Evolutionary conservation across 371 early-diverging fungal species (phyloP).

Genomic region (Coemansia sp.): DNA sequence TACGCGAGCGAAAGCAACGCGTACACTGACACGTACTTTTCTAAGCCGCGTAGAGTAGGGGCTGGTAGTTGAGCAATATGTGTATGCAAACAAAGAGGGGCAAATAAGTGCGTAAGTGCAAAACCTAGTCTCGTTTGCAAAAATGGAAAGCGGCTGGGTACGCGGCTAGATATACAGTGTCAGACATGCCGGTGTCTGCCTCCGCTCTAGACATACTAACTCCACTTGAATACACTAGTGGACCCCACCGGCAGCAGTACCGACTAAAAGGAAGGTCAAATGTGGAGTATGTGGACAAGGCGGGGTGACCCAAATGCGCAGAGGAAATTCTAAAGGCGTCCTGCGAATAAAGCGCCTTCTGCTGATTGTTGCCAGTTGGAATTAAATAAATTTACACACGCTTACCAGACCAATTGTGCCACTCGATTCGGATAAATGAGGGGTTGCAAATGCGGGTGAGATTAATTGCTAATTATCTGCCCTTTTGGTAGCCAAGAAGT

Average conservation of each 20-base stretch:
- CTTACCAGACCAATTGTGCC: neutral
- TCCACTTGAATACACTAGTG: neutral
- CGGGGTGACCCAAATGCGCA: neutral
- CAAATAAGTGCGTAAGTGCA: neutral
- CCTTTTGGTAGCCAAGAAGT: neutral
- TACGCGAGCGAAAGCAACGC: neutral
- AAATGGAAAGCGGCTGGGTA: neutral
- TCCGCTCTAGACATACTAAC: neutral
- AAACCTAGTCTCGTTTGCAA: neutral
- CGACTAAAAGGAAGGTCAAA: neutral
- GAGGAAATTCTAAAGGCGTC: neutral
- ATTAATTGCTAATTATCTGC: constrained; percentile 2
- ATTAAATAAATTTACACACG: neutral
- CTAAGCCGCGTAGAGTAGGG: too few relatives aligned
- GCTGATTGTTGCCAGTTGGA: neutral
- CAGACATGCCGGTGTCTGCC: neutral
- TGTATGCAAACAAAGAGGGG: neutral
- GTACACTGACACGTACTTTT: neutral
- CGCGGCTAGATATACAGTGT: neutral
- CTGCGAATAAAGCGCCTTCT: neutral
- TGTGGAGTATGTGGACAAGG: neutral
- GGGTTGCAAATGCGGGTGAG: constrained; percentile 9
- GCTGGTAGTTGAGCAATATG: neutral
- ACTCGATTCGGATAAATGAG: constrained; percentile 6
- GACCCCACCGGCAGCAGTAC: neutral